Evolutionary conservation across 2,329 filamentous ascomycete species (phyloP), one percentile per base, ranked within the genome.

Genomic region (Aspergillus nomiae): DNA sequence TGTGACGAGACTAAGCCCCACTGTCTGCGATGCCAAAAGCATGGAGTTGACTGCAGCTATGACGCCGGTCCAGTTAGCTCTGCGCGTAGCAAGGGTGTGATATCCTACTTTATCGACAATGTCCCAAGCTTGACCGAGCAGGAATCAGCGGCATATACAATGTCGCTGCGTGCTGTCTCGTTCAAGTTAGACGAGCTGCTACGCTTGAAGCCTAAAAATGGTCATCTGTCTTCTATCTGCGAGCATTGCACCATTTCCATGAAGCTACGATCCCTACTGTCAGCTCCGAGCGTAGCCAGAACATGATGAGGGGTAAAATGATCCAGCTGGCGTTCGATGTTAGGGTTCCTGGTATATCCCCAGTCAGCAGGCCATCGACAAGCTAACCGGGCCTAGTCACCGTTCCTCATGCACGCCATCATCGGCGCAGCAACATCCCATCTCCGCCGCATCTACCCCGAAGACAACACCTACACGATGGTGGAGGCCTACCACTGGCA

Each of bases 401-500:
- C 77, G 1, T 75, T 76, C 54, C 70, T 79, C 34, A 76, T 79
- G 76, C 77, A 80, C 63, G 70, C 71, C 36, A 67, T 78, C 24
- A 70, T 78, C 53, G 77, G 71, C 4, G 65, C 70, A 21, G 70
- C 75, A 43, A 73, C 71, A 7, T 72, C 70, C 16, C 73, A 76
- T 56, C 70, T 78, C 45, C 70, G 71, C 54, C 70, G 70, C 50
- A 57, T 71, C 11, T 45, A 73, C 28, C 69, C 71, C 1, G 66
- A 71, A 16, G 71, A 70, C 24, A 70, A 59, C 51, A 63, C 63
- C 11, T 75, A 72, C 67, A 70, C 67, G 34, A 32, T 76, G 7
- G 67, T 70, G 36, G 74, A 74, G 67, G 69, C 73, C 4, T 75
- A 76, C 60, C 78, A 80, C 64, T 80, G 77, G 76, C 73, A 76